A percentile compares a stretch with the other conserved stretches of the same genome.
Conservation (phyloP, 495 filamentous ascomycete genomes). For the Lophiostoma macrostomum region DNA sequence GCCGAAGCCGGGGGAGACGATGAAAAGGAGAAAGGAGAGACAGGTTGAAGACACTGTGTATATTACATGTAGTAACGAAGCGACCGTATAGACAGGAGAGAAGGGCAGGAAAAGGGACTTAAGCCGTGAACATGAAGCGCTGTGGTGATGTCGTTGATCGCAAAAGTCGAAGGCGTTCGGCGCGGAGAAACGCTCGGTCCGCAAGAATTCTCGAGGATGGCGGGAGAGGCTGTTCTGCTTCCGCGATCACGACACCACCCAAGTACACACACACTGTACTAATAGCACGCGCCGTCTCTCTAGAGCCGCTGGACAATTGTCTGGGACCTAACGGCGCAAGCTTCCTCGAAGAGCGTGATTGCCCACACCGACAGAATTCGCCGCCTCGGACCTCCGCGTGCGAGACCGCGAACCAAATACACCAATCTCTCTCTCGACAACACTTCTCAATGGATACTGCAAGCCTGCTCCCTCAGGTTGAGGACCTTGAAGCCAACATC, state of each 20-base stretch:
- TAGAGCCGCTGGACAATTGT: no score
- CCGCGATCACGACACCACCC: no score
- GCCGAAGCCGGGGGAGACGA: slow-evolving; percentile 32
- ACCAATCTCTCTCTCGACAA: no score
- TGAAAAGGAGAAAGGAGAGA: slow-evolving; percentile 28
- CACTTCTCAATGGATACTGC: slow-evolving; percentile 19
- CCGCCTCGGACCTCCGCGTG: no score
- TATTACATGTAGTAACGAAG: slow-evolving; percentile 8
- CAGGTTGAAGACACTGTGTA: slow-evolving; percentile 25
- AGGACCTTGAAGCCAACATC: slow-evolving; percentile 22
- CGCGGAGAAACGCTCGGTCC: slow-evolving; percentile 19
- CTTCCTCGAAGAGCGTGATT: no score
- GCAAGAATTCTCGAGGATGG: not conserved
- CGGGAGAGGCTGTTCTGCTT: no score
- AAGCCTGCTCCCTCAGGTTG: slow-evolving; percentile 4
- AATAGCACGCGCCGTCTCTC: no score
- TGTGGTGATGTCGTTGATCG: slow-evolving; percentile 4
- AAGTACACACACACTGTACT: no score
- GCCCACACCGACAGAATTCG: no score
- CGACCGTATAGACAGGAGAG: not conserved
- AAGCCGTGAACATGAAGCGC: not conserved
- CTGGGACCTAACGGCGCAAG: no score
- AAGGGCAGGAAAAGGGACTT: not conserved
- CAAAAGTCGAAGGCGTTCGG: not conserved
- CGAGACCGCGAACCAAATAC: not conserved